phyloP scores from a whole-genome alignment of 2,329 filamentous ascomycete species.

The Lachnellula suecica region DNA sequence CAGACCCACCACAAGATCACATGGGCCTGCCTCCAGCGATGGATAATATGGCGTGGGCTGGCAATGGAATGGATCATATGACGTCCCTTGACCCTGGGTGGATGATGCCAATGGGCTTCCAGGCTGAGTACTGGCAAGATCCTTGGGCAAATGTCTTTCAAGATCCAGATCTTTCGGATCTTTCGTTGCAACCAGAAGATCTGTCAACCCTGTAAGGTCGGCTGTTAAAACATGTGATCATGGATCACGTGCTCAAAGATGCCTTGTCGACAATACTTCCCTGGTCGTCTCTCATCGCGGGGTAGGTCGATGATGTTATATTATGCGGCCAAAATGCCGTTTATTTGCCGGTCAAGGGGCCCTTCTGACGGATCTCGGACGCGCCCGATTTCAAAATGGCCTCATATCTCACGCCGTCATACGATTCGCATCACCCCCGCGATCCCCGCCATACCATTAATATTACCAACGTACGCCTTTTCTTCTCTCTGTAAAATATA shows the following conservation, averaged over 20 bases:
- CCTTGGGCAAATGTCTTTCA: constrained; percentile 15
- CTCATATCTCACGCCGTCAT: constrained; percentile 4
- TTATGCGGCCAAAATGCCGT: too few relatives aligned
- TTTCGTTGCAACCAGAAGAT: not conserved
- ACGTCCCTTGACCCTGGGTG: constrained; percentile 9
- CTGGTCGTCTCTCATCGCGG: too few relatives aligned
- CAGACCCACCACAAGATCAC: not conserved
- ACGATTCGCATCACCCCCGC: not conserved
- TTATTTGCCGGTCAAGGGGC: too few relatives aligned
- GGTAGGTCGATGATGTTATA: too few relatives aligned
- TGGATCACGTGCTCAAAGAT: too few relatives aligned
- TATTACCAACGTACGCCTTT: too few relatives aligned
- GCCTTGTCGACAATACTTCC: too few relatives aligned
- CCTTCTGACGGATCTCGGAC: not conserved
- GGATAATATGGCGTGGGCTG: not conserved
- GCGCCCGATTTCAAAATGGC: constrained; percentile 2
- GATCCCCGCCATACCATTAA: not conserved
- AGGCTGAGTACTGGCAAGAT: constrained; percentile 14
- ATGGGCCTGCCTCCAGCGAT: not conserved
- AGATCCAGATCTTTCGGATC: constrained; percentile 5
- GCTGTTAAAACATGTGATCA: too few relatives aligned
- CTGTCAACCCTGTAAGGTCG: too few relatives aligned
- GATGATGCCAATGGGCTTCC: constrained; percentile 16
- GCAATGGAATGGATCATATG: constrained; percentile 1
- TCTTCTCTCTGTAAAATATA: not conserved